Percentiles rank a stretch among this genome's conserved stretches.
Conservation (phyloP, 768 basidiomycete species). For the Mycena alexandri region DNA sequence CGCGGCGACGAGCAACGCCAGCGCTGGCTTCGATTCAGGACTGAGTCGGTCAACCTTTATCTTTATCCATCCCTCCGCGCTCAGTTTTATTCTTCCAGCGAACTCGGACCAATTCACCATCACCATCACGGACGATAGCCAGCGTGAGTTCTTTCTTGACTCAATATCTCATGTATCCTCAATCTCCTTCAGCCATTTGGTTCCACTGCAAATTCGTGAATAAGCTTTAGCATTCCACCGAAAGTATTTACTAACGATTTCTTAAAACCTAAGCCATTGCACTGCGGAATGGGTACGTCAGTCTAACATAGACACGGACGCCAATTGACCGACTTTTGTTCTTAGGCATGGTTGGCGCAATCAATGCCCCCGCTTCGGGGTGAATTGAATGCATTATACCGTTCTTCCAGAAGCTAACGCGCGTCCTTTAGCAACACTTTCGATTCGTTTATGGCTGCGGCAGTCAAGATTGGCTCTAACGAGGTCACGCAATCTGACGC, state of each 20-base stretch:
- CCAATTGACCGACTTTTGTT: not conserved
- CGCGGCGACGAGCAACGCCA: constrained; percentile 49
- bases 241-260: not conserved
- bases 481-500: constrained; percentile 45
- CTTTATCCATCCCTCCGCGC: not conserved
- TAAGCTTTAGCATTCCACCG: not conserved
- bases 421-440: constrained; percentile 50
- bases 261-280: constrained; percentile 39
- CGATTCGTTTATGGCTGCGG: constrained; percentile 55
- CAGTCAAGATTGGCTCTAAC: constrained; percentile 55
- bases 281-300: constrained; percentile 68
- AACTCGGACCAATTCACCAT: constrained; percentile 57
- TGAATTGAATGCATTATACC: too few relatives aligned
- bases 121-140: constrained; percentile 59
- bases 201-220: constrained; percentile 64
- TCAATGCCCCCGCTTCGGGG: constrained; percentile 62
- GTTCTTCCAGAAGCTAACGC: too few relatives aligned
- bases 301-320: constrained; percentile 42
- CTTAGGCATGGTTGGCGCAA: constrained; percentile 39
- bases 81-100: constrained; percentile 23
- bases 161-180: constrained; percentile 6
- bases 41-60: constrained; percentile 41
- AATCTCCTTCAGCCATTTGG: constrained; percentile 60
- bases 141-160: constrained; percentile 51
- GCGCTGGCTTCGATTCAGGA: constrained; percentile 69